These are phyloP conservation scores for Viridothelium virens DNA, from an alignment of 495 filamentous ascomycete genomes.

Conservation along the genomic window DNA sequence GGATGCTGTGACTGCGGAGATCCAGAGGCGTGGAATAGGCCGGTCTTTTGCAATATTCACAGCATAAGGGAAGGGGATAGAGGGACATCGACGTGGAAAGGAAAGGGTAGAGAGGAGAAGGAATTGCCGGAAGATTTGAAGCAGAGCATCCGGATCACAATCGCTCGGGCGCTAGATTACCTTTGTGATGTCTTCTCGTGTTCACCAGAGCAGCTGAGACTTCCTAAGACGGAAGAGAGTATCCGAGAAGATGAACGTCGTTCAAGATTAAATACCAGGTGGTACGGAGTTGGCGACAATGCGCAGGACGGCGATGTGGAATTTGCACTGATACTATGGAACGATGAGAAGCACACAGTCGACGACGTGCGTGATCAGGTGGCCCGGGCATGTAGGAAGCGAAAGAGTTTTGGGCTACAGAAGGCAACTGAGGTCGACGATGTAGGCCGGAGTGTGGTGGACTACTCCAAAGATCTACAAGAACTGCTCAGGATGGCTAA, in stretches of 20 bases:
- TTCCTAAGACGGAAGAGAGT: conserved; percentile 69
- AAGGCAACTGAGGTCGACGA: conserved; percentile 82
- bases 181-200: conserved; percentile 96
- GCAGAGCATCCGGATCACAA: conserved; percentile 68
- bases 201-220: conserved; percentile 86
- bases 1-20: conserved; percentile 98
- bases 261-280: conserved; percentile 66
- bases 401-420: conserved; percentile 56
- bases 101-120: conserved; percentile 47
- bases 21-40: conserved; percentile 80
- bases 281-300: conserved; percentile 56
- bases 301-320: conserved; percentile 51
- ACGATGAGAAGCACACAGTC: conserved; percentile 97
- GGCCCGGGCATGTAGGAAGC: conserved; percentile 74
- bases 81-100: conserved; percentile 41
- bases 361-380: conserved; percentile 86
- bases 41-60: conserved; percentile 89
- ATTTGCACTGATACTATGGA: conserved; percentile 88
- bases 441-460: conserved; percentile 74
- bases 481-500: conserved; percentile 65
- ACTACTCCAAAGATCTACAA: conserved; percentile 61
- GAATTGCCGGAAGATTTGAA: conserved; percentile 64
- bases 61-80: conserved; percentile 36
- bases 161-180: conserved; percentile 80
- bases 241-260: conserved; percentile 73